phyloP scores from a whole-genome alignment of 225 moss, liverwort and hornwort genomes.

The Bryum argenteum region DNA sequence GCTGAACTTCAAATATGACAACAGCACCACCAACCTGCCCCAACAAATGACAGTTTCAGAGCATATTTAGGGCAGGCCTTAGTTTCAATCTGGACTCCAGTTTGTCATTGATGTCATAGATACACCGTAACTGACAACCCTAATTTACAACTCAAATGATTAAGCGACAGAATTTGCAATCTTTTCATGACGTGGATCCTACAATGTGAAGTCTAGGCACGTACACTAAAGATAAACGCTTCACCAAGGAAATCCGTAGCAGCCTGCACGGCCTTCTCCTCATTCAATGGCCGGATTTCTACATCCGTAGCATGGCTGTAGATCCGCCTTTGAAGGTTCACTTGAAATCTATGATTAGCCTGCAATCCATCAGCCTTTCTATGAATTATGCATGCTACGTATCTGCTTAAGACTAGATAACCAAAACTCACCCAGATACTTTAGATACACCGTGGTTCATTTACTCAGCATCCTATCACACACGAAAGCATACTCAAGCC shows the following conservation, averaged over 20 bases:
- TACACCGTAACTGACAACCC: background rate
- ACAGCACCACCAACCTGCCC: slow-evolving; percentile 86
- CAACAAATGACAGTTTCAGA: background rate
- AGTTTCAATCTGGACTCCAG: slow-evolving; percentile 14
- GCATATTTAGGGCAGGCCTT: background rate
- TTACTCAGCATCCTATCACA: slow-evolving; percentile 3
- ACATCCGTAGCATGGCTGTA: slow-evolving; percentile 91
- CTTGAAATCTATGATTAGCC: slow-evolving; percentile 95
- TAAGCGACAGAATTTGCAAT: slow-evolving; percentile 4
- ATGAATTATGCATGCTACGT: slow-evolving; percentile 13
- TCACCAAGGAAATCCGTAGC: slow-evolving; percentile 93
- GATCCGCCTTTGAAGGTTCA: slow-evolving; percentile 90
- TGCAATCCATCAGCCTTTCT: slow-evolving; percentile 45
- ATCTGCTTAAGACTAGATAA: background rate
- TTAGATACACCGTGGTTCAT: background rate
- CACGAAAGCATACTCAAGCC: background rate
- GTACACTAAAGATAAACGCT: slow-evolving; percentile 77
- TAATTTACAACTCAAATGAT: slow-evolving; percentile 14
- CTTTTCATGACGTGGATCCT: background rate
- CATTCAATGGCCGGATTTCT: slow-evolving; percentile 86
- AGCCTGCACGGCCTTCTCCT: slow-evolving; percentile 92
- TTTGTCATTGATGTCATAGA: background rate
- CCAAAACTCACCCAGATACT: background rate
- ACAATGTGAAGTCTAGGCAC: slow-evolving; percentile 23
- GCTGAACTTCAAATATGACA: slow-evolving; percentile 80